Evolutionary conservation across 2,329 filamentous ascomycete genomes (phyloP), one percentile per base, ranked within the genome.

Genomic region (Xylariaceae sp.): DNA sequence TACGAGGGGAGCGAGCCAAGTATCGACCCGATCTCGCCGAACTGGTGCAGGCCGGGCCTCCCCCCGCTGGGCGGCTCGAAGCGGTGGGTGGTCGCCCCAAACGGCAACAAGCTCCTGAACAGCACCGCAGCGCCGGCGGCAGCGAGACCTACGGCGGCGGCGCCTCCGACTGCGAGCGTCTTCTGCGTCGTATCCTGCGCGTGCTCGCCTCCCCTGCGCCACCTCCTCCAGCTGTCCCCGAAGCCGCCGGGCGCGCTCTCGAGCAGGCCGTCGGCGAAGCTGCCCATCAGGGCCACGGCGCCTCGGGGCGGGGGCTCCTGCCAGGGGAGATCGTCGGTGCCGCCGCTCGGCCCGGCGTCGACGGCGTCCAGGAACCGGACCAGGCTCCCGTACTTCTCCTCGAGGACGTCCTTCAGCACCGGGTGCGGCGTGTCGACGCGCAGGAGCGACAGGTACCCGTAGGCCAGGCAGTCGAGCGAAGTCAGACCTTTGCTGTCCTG

Each of bases 361-460:
- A 54, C 39, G 5, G 29, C 34, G 13, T 39, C 26, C 16, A 49
- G 29, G 40, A 53, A 51, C 5, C 37, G 38, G 13, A 44, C 16
- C 5, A 60, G 44, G 17, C 43, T 38, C 5, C 47, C 39, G 30
- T 46, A 49, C 10, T 51, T 49, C 29, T 42, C 41, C 14, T 36
- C 39, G 23, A 62, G 42, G 23, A 46, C 46, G 3, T 36, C 45
- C 5, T 45, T 47, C 2, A 71, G 51, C 50, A 64, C 68, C 33
- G 67, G 60, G 32, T 60, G 59, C 3, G 68, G 68, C 3, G 70
- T 65, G 10, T 58, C 50, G 6, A 65, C 60, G 15, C 82, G 64
- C 65, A 92, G 83, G 31, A 95, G 61, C 2, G 77, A 71, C 22
- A 96, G 64, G 55, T 93, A 94, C 9, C 80, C 92, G 49, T 86